These are phyloP conservation scores for Fusarium coicis DNA, from an alignment of 2,329 filamentous ascomycete genomes.

Conservation along the genomic window DNA sequence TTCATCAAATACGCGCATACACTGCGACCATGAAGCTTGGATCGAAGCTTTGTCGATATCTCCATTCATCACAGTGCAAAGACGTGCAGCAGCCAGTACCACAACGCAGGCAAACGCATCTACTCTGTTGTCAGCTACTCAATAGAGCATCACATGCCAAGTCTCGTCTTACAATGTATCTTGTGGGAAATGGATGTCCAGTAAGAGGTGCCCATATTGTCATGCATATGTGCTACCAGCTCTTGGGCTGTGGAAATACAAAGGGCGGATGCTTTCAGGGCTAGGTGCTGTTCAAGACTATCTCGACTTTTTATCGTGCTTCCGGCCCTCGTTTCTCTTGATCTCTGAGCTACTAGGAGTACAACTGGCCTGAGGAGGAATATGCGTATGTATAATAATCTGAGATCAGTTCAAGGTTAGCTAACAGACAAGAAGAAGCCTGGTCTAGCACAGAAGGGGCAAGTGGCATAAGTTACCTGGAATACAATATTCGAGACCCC, in stretches of 20 bases:
- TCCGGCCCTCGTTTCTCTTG: not conserved
- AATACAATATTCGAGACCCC: not conserved
- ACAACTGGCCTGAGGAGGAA: not conserved
- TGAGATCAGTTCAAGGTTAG: not conserved
- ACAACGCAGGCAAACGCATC: not conserved
- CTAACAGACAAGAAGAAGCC: not conserved
- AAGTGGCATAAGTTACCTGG: not conserved
- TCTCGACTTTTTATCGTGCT: not conserved
- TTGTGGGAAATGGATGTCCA: not conserved
- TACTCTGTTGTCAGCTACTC: not conserved
- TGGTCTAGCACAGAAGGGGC: not conserved
- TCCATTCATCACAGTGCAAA: not conserved
- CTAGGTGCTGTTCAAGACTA: not conserved
- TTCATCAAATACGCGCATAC: not conserved
- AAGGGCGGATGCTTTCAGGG: not conserved
- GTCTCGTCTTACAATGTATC: not conserved
- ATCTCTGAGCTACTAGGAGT: not conserved
- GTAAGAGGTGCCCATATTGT: not conserved
- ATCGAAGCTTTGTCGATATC: not conserved
- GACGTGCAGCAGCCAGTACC: not conserved
- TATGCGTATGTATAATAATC: not conserved
- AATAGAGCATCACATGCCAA: not conserved
- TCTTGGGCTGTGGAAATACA: not conserved
- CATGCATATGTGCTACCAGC: not conserved
- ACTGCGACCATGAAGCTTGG: not conserved